Evolutionary conservation across 495 filamentous ascomycete species (phyloP).

Genomic region (Xeromyces bisporus): DNA sequence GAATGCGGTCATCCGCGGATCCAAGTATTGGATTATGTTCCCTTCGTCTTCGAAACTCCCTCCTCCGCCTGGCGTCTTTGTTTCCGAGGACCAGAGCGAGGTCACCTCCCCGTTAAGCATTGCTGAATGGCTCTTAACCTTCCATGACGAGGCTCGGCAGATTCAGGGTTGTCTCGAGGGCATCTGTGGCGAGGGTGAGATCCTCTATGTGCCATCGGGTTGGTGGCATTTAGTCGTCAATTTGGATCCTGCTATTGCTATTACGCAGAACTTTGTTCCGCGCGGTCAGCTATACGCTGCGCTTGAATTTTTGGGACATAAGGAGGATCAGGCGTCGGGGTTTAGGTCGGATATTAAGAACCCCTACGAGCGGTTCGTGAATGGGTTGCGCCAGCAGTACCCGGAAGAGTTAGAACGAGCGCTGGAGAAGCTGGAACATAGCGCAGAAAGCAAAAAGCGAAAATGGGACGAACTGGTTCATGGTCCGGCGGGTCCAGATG

Average conservation of each 20-base stretch:
- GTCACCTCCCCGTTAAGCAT: constrained; percentile 91
- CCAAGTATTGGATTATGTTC: constrained; percentile 99
- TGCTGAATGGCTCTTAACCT: constrained; percentile 84
- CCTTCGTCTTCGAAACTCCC: constrained; percentile 42
- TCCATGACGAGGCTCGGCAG: constrained; percentile 72
- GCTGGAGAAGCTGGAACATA: constrained; percentile 44
- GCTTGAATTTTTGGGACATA: constrained; percentile 67
- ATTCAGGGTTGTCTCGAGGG: constrained; percentile 73
- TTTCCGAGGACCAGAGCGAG: constrained; percentile 82
- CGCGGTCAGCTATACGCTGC: constrained; percentile 54
- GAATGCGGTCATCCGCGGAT: constrained; percentile 84
- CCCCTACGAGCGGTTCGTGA: constrained; percentile 61
- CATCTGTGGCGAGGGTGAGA: constrained; percentile 72
- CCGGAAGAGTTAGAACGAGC: constrained; percentile 50
- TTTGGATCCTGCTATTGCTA: constrained; percentile 60
- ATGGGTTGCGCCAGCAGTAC: constrained; percentile 42
- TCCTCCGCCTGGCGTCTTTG: constrained; percentile 75
- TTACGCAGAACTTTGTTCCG: constrained; percentile 95
- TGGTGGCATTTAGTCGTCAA: constrained; percentile 99
- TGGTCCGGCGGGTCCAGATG: constrained; percentile 21
- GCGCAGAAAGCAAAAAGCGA: constrained; percentile 47
- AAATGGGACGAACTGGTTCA: constrained; percentile 71
- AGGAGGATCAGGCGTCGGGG: constrained; percentile 70
- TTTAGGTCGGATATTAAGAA: constrained; percentile 59
- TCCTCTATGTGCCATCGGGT: constrained; percentile 79